A percentile compares a stretch with the other conserved stretches of the same genome.
These are phyloP conservation scores for Eustoma russellianum DNA, from an alignment of 257 asterid genomes.

Conservation along the genomic window DNA sequence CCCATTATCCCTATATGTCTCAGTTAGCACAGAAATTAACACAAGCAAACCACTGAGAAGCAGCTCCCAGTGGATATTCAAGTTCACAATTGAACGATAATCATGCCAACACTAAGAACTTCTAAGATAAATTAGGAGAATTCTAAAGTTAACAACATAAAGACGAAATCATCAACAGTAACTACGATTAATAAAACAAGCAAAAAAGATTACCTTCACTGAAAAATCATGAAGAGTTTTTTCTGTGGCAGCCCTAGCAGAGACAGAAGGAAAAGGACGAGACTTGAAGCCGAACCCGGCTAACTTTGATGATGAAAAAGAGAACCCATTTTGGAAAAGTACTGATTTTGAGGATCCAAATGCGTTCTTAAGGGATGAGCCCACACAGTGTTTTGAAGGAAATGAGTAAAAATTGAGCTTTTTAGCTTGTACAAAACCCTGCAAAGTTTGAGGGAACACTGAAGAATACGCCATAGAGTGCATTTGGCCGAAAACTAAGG, in stretches of 20 bases:
- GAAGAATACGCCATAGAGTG: conserved; percentile 53
- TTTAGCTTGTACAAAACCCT: conserved; percentile 16
- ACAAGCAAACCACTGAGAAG: too few relatives aligned
- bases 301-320: conserved; percentile 29
- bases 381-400: conserved; percentile 24
- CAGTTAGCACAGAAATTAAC: too few relatives aligned
- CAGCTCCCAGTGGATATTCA: too few relatives aligned
- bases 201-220: conserved; percentile 47
- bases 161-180: too few relatives aligned
- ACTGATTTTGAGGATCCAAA: conserved; percentile 47
- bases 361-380: conserved; percentile 18
- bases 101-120: too few relatives aligned
- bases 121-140: too few relatives aligned
- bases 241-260: conserved; percentile 80
- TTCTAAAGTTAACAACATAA: too few relatives aligned
- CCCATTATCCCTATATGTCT: too few relatives aligned
- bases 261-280: conserved; percentile 36
- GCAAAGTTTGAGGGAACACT: conserved; percentile 35
- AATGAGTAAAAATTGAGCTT: conserved; percentile 20
- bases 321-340: conserved; percentile 43
- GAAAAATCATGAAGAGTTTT: conserved; percentile 66
- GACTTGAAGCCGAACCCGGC: conserved; percentile 36
- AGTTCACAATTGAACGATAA: too few relatives aligned
- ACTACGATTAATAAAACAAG: neutral
- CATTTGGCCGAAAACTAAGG: conserved; percentile 3